Percentiles rank a stretch among this genome's conserved stretches.
Evolutionary conservation across 768 basidiomycete genomes (phyloP).

Genomic region (Amanita muscaria): DNA sequence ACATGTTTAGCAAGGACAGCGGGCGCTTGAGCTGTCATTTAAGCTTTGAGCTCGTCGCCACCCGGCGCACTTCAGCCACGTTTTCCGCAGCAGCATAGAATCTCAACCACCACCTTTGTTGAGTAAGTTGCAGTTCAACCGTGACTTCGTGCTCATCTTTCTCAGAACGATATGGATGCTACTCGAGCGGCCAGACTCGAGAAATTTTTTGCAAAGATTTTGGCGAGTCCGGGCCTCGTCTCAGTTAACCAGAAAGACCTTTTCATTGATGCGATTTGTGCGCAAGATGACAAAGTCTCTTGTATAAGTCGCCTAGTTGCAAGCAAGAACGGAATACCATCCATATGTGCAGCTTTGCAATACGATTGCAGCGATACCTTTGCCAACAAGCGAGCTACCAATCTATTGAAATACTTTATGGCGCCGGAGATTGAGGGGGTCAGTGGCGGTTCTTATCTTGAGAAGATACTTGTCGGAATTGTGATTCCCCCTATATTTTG

Average conservation of each 20-base stretch:
- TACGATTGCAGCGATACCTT: constrained; percentile 24
- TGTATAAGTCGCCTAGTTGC: constrained; percentile 28
- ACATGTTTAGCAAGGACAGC: no score
- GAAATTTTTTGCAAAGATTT: neutral
- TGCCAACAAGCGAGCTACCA: constrained; percentile 27
- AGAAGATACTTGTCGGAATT: constrained; percentile 26
- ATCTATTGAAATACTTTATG: constrained; percentile 28
- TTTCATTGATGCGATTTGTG: constrained; percentile 34
- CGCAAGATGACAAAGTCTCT: constrained; percentile 25
- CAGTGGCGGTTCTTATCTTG: constrained; percentile 28
- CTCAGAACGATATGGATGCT: neutral
- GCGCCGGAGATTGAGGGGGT: constrained; percentile 12
- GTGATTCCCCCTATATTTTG: constrained; percentile 40
- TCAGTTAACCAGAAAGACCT: constrained; percentile 8
- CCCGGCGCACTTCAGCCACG: no score
- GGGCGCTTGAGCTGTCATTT: no score
- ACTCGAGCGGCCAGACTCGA: constrained; percentile 4
- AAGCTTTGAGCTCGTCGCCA: no score
- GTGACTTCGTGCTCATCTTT: no score
- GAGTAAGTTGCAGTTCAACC: no score
- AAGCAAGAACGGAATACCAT: constrained; percentile 23
- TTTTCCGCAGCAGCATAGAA: no score
- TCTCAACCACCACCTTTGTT: no score
- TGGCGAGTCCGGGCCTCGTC: neutral
- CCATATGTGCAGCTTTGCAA: constrained; percentile 30